Conservation (phyloP, 148 eudicot species). For the Vaccinium darrowii region DNA sequence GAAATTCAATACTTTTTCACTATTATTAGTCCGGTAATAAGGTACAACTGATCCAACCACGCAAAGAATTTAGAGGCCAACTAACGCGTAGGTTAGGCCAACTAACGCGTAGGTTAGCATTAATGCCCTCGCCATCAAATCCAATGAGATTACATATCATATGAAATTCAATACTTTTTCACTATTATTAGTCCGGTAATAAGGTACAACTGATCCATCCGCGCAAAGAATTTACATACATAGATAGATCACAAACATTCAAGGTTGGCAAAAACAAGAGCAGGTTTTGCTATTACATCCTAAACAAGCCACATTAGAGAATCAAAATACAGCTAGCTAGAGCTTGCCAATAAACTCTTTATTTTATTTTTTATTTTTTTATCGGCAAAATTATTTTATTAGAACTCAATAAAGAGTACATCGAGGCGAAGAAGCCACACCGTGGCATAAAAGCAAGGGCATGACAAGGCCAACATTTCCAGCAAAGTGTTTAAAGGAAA, state of each 20-base stretch:
- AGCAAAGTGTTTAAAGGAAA: too few relatives aligned
- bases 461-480: too few relatives aligned
- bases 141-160: not conserved
- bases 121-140: not conserved
- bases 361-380: too few relatives aligned
- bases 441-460: too few relatives aligned
- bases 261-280: not conserved
- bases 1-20: not conserved
- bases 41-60: not conserved
- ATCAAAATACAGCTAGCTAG: not conserved
- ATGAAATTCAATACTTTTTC: not conserved
- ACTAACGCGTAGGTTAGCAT: not conserved
- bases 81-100: too few relatives aligned
- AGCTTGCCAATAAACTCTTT: not conserved
- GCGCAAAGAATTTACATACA: not conserved
- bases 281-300: not conserved
- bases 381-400: too few relatives aligned
- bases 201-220: not conserved
- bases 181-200: not conserved
- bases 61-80: not conserved
- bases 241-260: not conserved
- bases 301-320: not conserved
- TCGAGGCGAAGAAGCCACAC: too few relatives aligned
- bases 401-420: too few relatives aligned
- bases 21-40: not conserved